A percentile compares a stretch with the other conserved stretches of the same genome.
phyloP scores from a whole-genome alignment of 371 early-diverging fungal genomes.

The Mitosporidium daphniae region DNA sequence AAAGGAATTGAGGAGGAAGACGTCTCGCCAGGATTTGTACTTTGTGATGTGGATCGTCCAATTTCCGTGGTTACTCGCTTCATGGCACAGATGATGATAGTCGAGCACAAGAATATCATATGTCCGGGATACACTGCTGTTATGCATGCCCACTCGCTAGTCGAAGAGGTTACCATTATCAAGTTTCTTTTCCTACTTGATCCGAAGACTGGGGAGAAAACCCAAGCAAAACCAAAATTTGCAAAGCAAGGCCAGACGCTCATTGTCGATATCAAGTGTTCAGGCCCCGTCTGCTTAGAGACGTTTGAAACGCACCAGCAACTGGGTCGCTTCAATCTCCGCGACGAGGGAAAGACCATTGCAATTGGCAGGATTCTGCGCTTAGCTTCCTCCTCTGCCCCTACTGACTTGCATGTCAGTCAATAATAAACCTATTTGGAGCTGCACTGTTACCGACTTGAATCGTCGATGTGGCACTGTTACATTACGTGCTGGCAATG shows the following conservation, averaged over 20 bases:
- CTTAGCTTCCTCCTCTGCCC: too few relatives aligned
- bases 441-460: too few relatives aligned
- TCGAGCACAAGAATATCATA: constrained; percentile 67
- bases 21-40: constrained; percentile 37
- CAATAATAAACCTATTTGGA: too few relatives aligned
- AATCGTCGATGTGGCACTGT: too few relatives aligned
- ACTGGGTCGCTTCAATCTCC: constrained; percentile 44
- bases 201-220: constrained; percentile 44
- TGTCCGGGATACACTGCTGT: constrained; percentile 71
- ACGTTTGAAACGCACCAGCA: constrained; percentile 37
- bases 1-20: constrained; percentile 73
- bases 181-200: constrained; percentile 12
- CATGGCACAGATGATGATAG: constrained; percentile 45
- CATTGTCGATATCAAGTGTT: constrained; percentile 37
- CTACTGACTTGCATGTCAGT: too few relatives aligned
- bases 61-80: constrained; percentile 29
- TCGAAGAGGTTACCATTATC: constrained; percentile 40
- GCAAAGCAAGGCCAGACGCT: constrained; percentile 57
- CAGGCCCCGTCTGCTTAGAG: constrained; percentile 36
- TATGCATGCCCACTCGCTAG: constrained; percentile 44
- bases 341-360: constrained; percentile 38
- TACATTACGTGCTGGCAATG: too few relatives aligned
- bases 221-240: constrained; percentile 48
- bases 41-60: constrained; percentile 32
- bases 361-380: constrained; percentile 44